phyloP scores from a whole-genome alignment of 2,329 filamentous ascomycete species.

The Periconia macrospinosa region DNA sequence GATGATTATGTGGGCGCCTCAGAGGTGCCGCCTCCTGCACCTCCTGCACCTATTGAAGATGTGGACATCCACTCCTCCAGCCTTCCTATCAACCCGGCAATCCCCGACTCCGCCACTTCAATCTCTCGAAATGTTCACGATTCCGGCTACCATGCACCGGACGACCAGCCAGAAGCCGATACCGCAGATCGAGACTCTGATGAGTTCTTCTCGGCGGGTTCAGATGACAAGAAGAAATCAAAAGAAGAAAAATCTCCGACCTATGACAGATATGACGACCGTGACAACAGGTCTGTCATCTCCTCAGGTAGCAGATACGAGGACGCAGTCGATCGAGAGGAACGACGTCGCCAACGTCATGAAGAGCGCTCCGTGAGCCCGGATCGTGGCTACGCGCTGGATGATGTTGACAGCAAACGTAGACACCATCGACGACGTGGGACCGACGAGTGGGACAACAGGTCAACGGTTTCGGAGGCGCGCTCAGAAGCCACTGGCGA shows the following conservation, averaged over 20 bases:
- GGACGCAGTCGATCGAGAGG: conserved; percentile 34
- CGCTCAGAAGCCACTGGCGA: conserved; percentile 40
- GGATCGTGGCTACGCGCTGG: conserved; percentile 37
- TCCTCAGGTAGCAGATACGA: conserved; percentile 29
- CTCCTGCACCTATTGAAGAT: conserved; percentile 15
- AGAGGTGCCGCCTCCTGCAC: conserved; percentile 1
- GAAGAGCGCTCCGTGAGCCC: conserved; percentile 41
- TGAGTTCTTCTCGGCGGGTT: conserved; percentile 37
- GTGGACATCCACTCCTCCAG: conserved; percentile 18
- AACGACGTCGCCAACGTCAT: conserved; percentile 19
- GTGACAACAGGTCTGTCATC: conserved; percentile 20
- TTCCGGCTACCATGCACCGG: conserved; percentile 39
- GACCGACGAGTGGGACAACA: conserved; percentile 44
- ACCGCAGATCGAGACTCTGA: conserved; percentile 33
- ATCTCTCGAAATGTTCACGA: conserved; percentile 25
- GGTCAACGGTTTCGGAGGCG: conserved; percentile 43
- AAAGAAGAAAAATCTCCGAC: conserved; percentile 20
- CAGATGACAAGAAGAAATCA: conserved; percentile 31
- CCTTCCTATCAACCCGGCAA: conserved; percentile 13
- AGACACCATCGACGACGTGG: conserved; percentile 40
- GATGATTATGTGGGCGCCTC: conserved; percentile 45
- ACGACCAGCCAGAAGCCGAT: conserved; percentile 22
- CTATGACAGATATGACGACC: conserved; percentile 15
- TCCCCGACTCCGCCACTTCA: conserved; percentile 14
- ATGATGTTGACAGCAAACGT: conserved; percentile 32